phyloP scores from a whole-genome alignment of 2,329 filamentous ascomycete genomes.

The Capronia coronata region DNA sequence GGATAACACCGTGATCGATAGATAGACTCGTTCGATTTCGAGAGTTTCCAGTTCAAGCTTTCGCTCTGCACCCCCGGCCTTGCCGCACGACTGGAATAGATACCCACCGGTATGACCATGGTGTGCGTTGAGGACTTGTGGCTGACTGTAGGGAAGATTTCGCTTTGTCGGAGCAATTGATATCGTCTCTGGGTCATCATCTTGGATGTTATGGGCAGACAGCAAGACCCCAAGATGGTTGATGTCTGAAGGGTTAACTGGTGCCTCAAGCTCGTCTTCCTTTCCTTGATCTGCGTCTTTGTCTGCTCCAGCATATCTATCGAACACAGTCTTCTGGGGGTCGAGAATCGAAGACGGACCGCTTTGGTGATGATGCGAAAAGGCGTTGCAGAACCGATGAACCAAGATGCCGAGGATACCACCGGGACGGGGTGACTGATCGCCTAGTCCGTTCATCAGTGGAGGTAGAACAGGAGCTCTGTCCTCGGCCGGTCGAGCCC shows the following conservation, averaged over 20 bases:
- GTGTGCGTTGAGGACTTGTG: background rate
- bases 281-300: slow-evolving; percentile 3
- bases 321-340: background rate
- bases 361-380: slow-evolving; percentile 16
- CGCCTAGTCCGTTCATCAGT: slow-evolving; percentile 38
- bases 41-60: slow-evolving; percentile 63
- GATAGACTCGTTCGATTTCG: slow-evolving; percentile 65
- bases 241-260: slow-evolving; percentile 14
- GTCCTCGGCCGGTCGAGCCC: slow-evolving; percentile 24
- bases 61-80: slow-evolving; percentile 39
- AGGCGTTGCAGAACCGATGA: slow-evolving; percentile 56
- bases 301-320: background rate
- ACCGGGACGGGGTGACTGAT: slow-evolving; percentile 51
- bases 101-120: slow-evolving; percentile 3
- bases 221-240: slow-evolving; percentile 23
- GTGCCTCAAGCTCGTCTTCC: slow-evolving; percentile 7
- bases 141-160: background rate
- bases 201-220: slow-evolving; percentile 22
- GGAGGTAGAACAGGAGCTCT: slow-evolving; percentile 18
- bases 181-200: slow-evolving; percentile 13
- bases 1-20: slow-evolving; percentile 66
- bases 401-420: slow-evolving; percentile 63
- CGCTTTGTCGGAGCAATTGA: slow-evolving; percentile 9
- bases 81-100: slow-evolving; percentile 13
- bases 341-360: slow-evolving; percentile 2